Percentiles rank a stretch among this genome's conserved stretches.
These are phyloP conservation scores for Margaritispora aquatica DNA, from an alignment of 495 filamentous ascomycete genomes.

Conservation along the genomic window DNA sequence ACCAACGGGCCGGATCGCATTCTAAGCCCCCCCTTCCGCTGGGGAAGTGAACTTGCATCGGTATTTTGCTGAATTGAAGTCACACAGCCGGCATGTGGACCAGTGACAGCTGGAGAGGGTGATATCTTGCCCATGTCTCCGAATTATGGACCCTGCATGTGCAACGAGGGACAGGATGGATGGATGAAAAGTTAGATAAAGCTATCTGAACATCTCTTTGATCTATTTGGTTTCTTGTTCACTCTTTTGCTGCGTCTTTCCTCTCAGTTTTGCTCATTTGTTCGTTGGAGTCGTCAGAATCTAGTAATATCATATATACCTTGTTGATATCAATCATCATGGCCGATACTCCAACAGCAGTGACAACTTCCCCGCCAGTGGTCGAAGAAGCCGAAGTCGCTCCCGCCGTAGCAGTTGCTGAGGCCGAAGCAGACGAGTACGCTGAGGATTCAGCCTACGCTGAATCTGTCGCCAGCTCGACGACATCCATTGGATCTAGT, in stretches of 20 bases:
- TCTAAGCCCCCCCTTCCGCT: neutral
- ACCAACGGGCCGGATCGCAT: neutral
- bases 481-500: constrained; percentile 29
- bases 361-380: neutral
- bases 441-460: neutral
- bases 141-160: neutral
- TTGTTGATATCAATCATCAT: neutral
- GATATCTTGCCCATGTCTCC: neutral
- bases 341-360: neutral
- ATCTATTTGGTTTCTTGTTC: neutral
- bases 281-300: no score
- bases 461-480: constrained; percentile 10
- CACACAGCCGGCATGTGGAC: neutral
- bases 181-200: neutral
- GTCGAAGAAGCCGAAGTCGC: neutral
- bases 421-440: constrained; percentile 2
- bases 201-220: neutral
- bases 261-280: neutral
- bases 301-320: no score
- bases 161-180: neutral
- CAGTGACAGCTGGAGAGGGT: neutral
- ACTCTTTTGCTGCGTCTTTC: neutral
- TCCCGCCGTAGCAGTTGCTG: neutral
- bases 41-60: neutral
- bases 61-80: neutral